Base-by-base conservation (phyloP, 805 yeast genomes). In the Vanderwaltozyma yarrowii region DNA sequence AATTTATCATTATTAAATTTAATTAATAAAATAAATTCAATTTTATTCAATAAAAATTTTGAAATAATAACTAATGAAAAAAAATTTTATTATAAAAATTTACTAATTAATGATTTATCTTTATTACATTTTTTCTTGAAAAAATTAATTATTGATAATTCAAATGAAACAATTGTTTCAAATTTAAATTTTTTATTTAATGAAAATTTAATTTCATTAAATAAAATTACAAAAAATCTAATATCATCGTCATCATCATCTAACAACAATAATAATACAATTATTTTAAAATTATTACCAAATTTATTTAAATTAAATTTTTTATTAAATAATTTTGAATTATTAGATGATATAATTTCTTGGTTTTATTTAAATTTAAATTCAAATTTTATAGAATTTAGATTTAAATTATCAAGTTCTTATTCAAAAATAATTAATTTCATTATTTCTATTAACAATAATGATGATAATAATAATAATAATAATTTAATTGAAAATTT, bases 381-480 rank as follows among this genome's bases (percentile, higher is more conserved):
- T n/a, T 59, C 69, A 33, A 60, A 56, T 26, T 82, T 74, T 37
- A 73, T 82, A 0, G 60, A 64, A 2, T 69, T 80, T 3, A 61
- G 96, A 37, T 78, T 78, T 44, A 63, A 75, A 1, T 62, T 79
- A 25, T 82, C 95, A 1, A 81, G 80, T 52, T 75, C 78, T 18
- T 55, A 81, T 20, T 73, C 81, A 5, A 65, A 73, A 32, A 51
- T 84, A 10, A 36, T 55, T 0, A 27, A 37, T 13, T 42, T 47
- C 5, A 46, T 64, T 3, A 45, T 72, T 21, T 21, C 9, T 7
- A 21, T 21, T 21, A 7, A 6, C 6, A 21, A 21, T 7, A 21
- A 21, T 21, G 23, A 21, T 21, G 9, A 21, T 9, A 9, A 21
- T 21, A 21, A 21, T 9, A 9, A 21, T 21, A 21, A 21, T 9